phyloP scores from a whole-genome alignment of 1,284 basidiomycete genomes.

The Sanghuangporus weigelae region DNA sequence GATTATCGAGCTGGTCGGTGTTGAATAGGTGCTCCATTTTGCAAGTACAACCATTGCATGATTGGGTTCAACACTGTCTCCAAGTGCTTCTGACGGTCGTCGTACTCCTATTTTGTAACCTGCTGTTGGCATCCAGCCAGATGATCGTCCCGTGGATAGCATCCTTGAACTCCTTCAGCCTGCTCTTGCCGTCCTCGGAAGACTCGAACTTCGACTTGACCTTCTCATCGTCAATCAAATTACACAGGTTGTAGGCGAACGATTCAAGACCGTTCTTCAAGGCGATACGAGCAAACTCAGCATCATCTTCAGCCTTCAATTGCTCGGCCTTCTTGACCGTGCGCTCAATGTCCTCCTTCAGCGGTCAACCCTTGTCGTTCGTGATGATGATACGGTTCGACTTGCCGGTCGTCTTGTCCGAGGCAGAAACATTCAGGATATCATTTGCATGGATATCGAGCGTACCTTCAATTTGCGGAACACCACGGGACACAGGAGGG shows the following conservation, averaged over 20 bases:
- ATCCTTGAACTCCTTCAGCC: conserved; percentile 77
- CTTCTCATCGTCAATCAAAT: conserved; percentile 83
- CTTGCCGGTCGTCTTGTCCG: conserved; percentile 98
- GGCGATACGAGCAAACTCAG: conserved; percentile 75
- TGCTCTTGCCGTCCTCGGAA: conserved; percentile 77
- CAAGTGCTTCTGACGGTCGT: conserved; percentile 93
- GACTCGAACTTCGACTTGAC: conserved; percentile 84
- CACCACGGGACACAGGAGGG: conserved; percentile 96
- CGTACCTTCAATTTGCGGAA: conserved; percentile 96
- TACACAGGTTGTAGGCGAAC: conserved; percentile 95
- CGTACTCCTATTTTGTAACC: conserved; percentile 94
- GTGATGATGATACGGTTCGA: conserved; percentile 95
- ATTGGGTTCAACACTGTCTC: conserved; percentile 90
- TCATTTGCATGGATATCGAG: conserved; percentile 99
- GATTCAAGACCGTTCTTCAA: conserved; percentile 91
- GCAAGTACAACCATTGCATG: conserved; percentile 90
- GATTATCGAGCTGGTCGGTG: no score
- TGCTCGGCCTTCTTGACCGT: conserved; percentile 94
- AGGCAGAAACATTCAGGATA: conserved; percentile 94
- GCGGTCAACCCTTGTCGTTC: conserved; percentile 97
- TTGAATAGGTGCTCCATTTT: conserved; percentile 42
- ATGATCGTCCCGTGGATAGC: conserved; percentile 83
- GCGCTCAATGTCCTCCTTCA: conserved; percentile 97
- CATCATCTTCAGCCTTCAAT: conserved; percentile 88
- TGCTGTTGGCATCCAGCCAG: conserved; percentile 89